Evolutionary conservation across 352 stramenopile species (phyloP).

Genomic region (Hyaloperonospora arabidopsidis): DNA sequence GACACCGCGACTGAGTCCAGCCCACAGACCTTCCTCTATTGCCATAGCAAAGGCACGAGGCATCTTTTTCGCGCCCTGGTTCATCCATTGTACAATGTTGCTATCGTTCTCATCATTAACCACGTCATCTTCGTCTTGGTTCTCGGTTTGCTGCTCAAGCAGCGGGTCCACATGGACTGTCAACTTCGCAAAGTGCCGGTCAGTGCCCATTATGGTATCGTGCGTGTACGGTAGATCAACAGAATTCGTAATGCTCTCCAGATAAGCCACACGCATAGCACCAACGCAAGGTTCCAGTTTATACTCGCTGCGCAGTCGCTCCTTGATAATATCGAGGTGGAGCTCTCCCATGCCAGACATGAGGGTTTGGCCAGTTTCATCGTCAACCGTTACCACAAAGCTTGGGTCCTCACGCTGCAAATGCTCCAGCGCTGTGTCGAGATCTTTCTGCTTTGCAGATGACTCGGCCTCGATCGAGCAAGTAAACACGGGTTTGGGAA

Average conservation of each 20-base stretch:
- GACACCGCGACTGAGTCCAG: constrained; percentile 50
- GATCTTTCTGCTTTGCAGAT: constrained; percentile 72
- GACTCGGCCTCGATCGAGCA: constrained; percentile 87
- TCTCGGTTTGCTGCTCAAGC: constrained; percentile 29
- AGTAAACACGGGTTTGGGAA: constrained; percentile 85
- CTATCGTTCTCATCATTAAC: constrained; percentile 28
- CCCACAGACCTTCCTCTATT: constrained; percentile 57
- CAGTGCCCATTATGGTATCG: constrained; percentile 59
- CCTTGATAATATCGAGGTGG: constrained; percentile 90
- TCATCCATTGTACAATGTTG: constrained; percentile 54
- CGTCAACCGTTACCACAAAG: constrained; percentile 91
- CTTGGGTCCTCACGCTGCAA: constrained; percentile 93
- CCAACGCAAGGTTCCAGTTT: constrained; percentile 79
- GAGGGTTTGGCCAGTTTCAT: constrained; percentile 96
- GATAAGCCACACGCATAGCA: constrained; percentile 85
- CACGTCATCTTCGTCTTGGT: constrained; percentile 9
- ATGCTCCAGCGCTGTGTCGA: constrained; percentile 75
- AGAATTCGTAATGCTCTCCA: constrained; percentile 69
- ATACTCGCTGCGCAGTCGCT: constrained; percentile 87
- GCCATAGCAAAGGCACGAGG: constrained; percentile 55
- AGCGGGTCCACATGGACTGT: constrained; percentile 42
- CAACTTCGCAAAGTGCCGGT: constrained; percentile 69
- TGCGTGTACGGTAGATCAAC: constrained; percentile 41
- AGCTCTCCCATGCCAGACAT: constrained; percentile 94
- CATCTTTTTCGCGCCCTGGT: constrained; percentile 45